These are phyloP conservation scores for Acidiella bohemica DNA, from an alignment of 495 filamentous ascomycete genomes.

Conservation along the genomic window DNA sequence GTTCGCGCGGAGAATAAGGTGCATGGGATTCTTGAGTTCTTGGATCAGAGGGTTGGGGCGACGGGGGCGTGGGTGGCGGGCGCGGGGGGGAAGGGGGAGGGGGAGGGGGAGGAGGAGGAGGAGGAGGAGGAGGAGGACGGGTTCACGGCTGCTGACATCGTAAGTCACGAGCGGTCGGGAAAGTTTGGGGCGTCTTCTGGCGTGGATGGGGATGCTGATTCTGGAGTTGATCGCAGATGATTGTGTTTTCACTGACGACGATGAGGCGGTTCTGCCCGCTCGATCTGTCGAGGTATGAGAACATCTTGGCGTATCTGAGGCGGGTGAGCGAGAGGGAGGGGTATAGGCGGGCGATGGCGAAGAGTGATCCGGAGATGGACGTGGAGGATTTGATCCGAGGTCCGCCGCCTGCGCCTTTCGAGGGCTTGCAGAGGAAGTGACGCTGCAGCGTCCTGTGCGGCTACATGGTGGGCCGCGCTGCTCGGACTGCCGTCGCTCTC, in stretches of 20 bases:
- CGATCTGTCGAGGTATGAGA: conserved; percentile 32
- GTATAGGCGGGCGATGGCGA: conserved; percentile 14
- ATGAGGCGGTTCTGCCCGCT: conserved; percentile 37
- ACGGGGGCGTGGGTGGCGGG: conserved; percentile 44
- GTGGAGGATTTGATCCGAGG: conserved; percentile 1
- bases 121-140: too few species aligned
- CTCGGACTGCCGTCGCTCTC: too few species aligned
- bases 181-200: too few species aligned
- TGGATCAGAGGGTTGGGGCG: conserved; percentile 35
- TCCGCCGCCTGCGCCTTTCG: conserved; percentile 5
- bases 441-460: too few species aligned
- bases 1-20: conserved; percentile 19
- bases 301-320: conserved; percentile 35
- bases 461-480: too few species aligned
- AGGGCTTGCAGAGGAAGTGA: background rate
- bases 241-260: conserved; percentile 39
- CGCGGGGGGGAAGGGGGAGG: conserved; percentile 48
- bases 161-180: too few species aligned
- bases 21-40: conserved; percentile 22
- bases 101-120: too few species aligned
- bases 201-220: too few species aligned
- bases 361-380: conserved; percentile 18
- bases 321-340: conserved; percentile 4
- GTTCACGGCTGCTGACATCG: conserved; percentile 51
- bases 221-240: too few species aligned